Conservation (phyloP, 345 rosid species). For the Raphanus raphanistrum region DNA sequence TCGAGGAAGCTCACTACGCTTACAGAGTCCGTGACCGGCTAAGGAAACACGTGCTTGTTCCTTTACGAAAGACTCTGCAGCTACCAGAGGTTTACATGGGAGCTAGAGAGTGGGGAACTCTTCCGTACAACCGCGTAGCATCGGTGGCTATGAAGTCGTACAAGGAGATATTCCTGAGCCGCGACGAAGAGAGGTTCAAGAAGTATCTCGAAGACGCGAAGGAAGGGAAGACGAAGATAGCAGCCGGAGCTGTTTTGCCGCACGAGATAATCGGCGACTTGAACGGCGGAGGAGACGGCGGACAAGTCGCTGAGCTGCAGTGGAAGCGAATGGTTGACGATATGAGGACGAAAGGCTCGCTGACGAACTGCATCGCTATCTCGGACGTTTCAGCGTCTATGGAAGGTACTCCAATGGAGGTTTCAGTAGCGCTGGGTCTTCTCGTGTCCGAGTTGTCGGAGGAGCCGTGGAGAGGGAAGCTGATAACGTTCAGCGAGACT, state of each 20-base stretch:
- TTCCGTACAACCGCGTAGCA: constrained; percentile 58
- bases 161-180: constrained; percentile 54
- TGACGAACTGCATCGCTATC: constrained; percentile 57
- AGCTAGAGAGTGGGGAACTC: constrained; percentile 46
- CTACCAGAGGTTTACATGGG: constrained; percentile 66
- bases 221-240: constrained; percentile 50
- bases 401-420: constrained; percentile 53
- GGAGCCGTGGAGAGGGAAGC: constrained; percentile 69
- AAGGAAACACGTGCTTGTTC: constrained; percentile 60
- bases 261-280: constrained; percentile 55
- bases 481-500: constrained; percentile 50
- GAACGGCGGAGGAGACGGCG: constrained; percentile 44
- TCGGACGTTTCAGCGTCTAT: constrained; percentile 64
- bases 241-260: constrained; percentile 66
- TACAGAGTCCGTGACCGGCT: constrained; percentile 64
- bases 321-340: constrained; percentile 72
- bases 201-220: constrained; percentile 45
- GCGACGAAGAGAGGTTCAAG: constrained; percentile 47
- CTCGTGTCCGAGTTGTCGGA: constrained; percentile 52
- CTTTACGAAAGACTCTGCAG: constrained; percentile 51
- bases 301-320: constrained; percentile 57
- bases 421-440: constrained; percentile 55
- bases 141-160: constrained; percentile 68
- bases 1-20: constrained; percentile 65
- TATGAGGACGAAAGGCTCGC: constrained; percentile 44